phyloP scores from a whole-genome alignment of 2,329 filamentous ascomycete species.

The Hypoxylon sp. region DNA sequence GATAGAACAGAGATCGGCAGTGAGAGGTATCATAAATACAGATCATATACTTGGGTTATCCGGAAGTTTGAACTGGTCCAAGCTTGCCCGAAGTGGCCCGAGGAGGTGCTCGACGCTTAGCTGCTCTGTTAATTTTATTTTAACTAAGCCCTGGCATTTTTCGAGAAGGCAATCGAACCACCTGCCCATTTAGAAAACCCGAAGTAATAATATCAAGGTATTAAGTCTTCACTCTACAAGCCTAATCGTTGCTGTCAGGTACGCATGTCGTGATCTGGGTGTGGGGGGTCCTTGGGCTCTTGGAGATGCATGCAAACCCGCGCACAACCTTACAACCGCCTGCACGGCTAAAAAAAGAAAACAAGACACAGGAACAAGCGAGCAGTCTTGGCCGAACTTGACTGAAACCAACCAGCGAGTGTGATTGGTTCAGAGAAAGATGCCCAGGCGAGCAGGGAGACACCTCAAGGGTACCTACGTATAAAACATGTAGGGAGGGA shows the following conservation, averaged over 20 bases:
- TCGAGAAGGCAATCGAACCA: constrained; percentile 12
- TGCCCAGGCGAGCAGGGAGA: not conserved
- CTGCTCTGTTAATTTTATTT: constrained; percentile 17
- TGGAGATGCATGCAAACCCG: constrained; percentile 30
- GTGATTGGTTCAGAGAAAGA: constrained; percentile 18
- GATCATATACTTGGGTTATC: constrained; percentile 7
- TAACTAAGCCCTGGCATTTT: constrained; percentile 3
- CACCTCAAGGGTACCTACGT: not conserved
- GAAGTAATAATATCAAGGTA: constrained; percentile 19
- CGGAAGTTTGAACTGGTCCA: constrained; percentile 6
- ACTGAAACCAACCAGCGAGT: constrained; percentile 26
- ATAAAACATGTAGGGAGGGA: constrained; percentile 3
- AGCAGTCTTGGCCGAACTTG: constrained; percentile 31
- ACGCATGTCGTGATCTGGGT: constrained; percentile 31
- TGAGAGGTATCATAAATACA: not conserved
- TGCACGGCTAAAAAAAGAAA: constrained; percentile 39
- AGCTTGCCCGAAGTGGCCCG: not conserved
- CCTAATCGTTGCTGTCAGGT: constrained; percentile 35
- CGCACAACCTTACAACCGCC: constrained; percentile 11
- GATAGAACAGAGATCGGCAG: constrained; percentile 30
- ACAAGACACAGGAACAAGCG: constrained; percentile 10
- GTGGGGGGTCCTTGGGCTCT: constrained; percentile 28
- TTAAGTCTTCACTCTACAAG: constrained; percentile 15
- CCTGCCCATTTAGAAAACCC: constrained; percentile 28
- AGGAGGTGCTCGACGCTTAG: not conserved